Evolutionary conservation across 371 early-diverging fungal species (phyloP), one percentile per base, ranked within the genome.

Genomic region (Mucor saturninus): DNA sequence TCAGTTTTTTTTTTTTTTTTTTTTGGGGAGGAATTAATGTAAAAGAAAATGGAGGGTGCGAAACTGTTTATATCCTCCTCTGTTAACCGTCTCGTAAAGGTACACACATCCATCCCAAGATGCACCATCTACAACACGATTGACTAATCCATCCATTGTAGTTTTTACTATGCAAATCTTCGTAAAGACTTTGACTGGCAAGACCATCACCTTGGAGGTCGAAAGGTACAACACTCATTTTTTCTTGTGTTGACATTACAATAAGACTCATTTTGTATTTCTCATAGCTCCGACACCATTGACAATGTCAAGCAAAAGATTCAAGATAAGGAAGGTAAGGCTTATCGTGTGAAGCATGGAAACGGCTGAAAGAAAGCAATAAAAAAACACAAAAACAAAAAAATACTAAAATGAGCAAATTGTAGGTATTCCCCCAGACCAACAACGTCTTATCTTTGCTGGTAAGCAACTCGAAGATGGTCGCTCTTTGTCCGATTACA

Each of bases 401-500:
- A 58, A 95, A 21, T 0, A 21, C 21, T 21, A 21, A 21, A 21
- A 21, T 21, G 21, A 21, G 21, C 21, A 93, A 26, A 28, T 28
- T 9, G 46, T 53, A 81, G 91, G 93, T 70, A 99, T 99, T 78
- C 99, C 99, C 62, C 99, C 99, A 66, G 99, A 99, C 83, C 99
- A 99, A 90, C 99, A 99, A 85, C 98, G 99, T 74, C 90, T 99
- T 70, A 99, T 99, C 79, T 99, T 99, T 80, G 99, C 99, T 81
- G 99, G 98, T 72, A 99, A 99, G 91, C 99, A 99, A 88, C 93
- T 99, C 63, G 99, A 98, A 85, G 99, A 98, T 84, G 98, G 96
- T 67, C 95, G 97, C 81, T 86, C 88, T 50, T 86, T 93, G 50
- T 84, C 89, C 56, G 93, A 93, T 83, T 93, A 93, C 86, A 93